Conservation (phyloP, 768 basidiomycete species). For the Mycena maculata region DNA sequence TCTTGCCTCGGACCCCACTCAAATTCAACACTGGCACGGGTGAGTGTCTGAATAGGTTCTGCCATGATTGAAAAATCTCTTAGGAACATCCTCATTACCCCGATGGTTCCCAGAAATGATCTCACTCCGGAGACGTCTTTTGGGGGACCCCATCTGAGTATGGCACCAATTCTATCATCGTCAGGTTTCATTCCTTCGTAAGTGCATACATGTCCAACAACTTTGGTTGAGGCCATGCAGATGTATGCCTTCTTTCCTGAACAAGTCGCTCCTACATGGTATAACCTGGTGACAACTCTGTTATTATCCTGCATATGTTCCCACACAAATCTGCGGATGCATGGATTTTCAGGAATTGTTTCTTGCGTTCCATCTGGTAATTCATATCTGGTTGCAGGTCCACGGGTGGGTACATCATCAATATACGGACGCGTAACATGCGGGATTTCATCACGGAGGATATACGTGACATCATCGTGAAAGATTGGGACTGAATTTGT, state of each 20-base stretch:
- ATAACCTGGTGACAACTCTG: slow-evolving; percentile 42
- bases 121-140: slow-evolving; percentile 30
- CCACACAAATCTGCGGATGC: slow-evolving; percentile 48
- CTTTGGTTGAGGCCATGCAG: slow-evolving; percentile 28
- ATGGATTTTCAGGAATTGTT: slow-evolving; percentile 39
- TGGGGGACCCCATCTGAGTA: slow-evolving; percentile 36
- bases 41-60: slow-evolving; percentile 24
- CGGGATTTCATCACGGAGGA: slow-evolving; percentile 10
- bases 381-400: no score
- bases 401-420: slow-evolving; percentile 20
- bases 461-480: slow-evolving; percentile 1
- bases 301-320: slow-evolving; percentile 51
- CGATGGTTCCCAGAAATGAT: slow-evolving; percentile 48
- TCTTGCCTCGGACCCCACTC: slow-evolving; percentile 21
- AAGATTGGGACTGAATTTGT: slow-evolving; percentile 27
- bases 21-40: neutral
- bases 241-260: slow-evolving; percentile 37
- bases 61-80: slow-evolving; percentile 40
- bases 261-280: slow-evolving; percentile 26
- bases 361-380: no score
- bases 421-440: slow-evolving; percentile 27
- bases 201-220: slow-evolving; percentile 51
- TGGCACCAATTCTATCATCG: slow-evolving; percentile 37
- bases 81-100: slow-evolving; percentile 45
- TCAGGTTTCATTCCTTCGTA: slow-evolving; percentile 46